Evolutionary conservation across 768 basidiomycete genomes (phyloP).

Genomic region (Auriscalpium vulgare): DNA sequence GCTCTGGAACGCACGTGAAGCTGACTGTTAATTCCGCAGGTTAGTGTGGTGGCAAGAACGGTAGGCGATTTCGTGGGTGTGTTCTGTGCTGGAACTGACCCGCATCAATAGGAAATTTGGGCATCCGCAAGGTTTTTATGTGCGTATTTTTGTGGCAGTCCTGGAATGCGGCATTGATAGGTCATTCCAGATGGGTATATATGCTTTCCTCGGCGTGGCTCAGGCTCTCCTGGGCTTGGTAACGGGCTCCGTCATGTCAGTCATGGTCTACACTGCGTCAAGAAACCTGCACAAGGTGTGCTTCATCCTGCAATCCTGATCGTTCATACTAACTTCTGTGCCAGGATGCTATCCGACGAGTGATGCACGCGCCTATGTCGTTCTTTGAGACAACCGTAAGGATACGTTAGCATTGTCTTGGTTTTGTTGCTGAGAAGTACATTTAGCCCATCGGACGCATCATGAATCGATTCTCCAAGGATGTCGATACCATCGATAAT

Average conservation of each 20-base stretch:
- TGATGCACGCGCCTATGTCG: conserved; percentile 82
- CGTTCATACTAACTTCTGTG: background rate
- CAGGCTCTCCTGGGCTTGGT: conserved; percentile 65
- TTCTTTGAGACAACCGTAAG: conserved; percentile 83
- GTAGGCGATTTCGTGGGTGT: conserved; percentile 23
- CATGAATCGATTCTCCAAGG: conserved; percentile 86
- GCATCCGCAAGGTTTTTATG: conserved; percentile 56
- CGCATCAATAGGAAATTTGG: conserved; percentile 39
- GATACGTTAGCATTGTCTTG: background rate
- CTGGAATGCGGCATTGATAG: too few relatives aligned
- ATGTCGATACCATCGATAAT: conserved; percentile 79
- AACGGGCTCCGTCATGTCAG: conserved; percentile 55
- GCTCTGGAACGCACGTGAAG: background rate
- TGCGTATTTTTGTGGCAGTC: too few relatives aligned
- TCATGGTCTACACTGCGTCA: conserved; percentile 75
- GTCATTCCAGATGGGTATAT: conserved; percentile 63
- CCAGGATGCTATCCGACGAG: conserved; percentile 53
- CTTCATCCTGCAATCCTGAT: background rate
- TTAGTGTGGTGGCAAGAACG: conserved; percentile 81
- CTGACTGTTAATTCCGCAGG: conserved; percentile 28
- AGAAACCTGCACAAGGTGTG: conserved; percentile 52
- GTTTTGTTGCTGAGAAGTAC: background rate
- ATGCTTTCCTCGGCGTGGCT: conserved; percentile 61
- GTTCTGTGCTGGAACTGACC: too few relatives aligned
- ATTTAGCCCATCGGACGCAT: conserved; percentile 72